Conservation (phyloP, 495 filamentous ascomycete genomes). For the Annulohypoxylon bovei region DNA sequence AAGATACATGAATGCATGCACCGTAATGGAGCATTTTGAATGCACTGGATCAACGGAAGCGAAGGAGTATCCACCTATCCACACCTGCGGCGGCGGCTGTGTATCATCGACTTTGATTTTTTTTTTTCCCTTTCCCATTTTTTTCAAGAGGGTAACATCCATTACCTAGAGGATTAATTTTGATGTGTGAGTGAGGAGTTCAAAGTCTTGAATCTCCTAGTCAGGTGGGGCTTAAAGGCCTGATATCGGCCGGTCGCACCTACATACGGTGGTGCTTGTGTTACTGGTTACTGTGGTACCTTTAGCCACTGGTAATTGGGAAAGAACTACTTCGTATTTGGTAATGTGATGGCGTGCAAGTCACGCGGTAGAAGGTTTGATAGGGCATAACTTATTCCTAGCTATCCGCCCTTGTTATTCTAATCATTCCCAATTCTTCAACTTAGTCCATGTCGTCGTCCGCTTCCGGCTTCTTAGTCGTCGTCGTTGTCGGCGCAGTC, state of each 20-base stretch:
- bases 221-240: slow-evolving; percentile 32
- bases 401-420: background rate
- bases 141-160: slow-evolving; percentile 13
- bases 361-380: slow-evolving; percentile 42
- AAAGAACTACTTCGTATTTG: slow-evolving; percentile 7
- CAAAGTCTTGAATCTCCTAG: slow-evolving; percentile 8
- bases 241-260: slow-evolving; percentile 40
- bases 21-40: background rate
- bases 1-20: slow-evolving; percentile 12
- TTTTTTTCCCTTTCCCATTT: background rate
- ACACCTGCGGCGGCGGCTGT: background rate
- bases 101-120: background rate
- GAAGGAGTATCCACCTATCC: slow-evolving; percentile 26
- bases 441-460: background rate
- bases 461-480: background rate
- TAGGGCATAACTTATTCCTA: slow-evolving; percentile 6
- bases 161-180: too few species aligned
- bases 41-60: slow-evolving; percentile 13
- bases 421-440: slow-evolving; percentile 1
- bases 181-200: slow-evolving; percentile 8
- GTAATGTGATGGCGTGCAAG: slow-evolving; percentile 32
- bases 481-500: background rate
- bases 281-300: background rate
- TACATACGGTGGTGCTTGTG: background rate
- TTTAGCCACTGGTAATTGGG: background rate